Conservation (phyloP, 1,284 basidiomycete species). For the Pterula multifida region DNA sequence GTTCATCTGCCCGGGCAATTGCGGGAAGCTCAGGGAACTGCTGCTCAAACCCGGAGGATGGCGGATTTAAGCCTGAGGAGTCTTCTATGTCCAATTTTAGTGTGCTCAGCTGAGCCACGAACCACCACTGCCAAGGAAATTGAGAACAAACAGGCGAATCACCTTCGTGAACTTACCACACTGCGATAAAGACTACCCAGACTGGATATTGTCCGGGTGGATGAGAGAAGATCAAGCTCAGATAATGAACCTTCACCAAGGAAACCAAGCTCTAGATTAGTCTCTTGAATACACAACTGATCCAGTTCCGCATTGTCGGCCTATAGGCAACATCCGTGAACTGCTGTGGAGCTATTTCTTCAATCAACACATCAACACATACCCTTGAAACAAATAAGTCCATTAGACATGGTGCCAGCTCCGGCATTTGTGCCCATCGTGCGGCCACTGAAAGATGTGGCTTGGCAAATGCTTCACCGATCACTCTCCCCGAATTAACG, state of each 20-base stretch:
- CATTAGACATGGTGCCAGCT: slow-evolving; percentile 61
- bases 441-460: slow-evolving; percentile 49
- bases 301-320: slow-evolving; percentile 27
- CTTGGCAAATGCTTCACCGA: slow-evolving; percentile 26
- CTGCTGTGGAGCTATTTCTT: too few species aligned
- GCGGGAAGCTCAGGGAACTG: neutral
- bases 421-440: slow-evolving; percentile 77
- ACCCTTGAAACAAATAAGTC: slow-evolving; percentile 37
- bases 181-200: slow-evolving; percentile 64
- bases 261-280: slow-evolving; percentile 59
- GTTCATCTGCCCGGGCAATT: neutral
- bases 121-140: neutral
- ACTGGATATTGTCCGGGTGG: neutral
- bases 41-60: too few species aligned
- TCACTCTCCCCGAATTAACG: slow-evolving; percentile 15
- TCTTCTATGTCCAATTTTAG: neutral
- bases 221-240: slow-evolving; percentile 21
- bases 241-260: slow-evolving; percentile 40
- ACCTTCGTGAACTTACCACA: slow-evolving; percentile 51
- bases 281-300: slow-evolving; percentile 65
- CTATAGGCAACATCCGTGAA: too few species aligned
- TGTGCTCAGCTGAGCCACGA: neutral
- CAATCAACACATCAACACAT: too few species aligned
- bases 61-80: too few species aligned
- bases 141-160: neutral